phyloP scores from a whole-genome alignment of 2,329 filamentous ascomycete genomes.

The Microcera coccophila region DNA sequence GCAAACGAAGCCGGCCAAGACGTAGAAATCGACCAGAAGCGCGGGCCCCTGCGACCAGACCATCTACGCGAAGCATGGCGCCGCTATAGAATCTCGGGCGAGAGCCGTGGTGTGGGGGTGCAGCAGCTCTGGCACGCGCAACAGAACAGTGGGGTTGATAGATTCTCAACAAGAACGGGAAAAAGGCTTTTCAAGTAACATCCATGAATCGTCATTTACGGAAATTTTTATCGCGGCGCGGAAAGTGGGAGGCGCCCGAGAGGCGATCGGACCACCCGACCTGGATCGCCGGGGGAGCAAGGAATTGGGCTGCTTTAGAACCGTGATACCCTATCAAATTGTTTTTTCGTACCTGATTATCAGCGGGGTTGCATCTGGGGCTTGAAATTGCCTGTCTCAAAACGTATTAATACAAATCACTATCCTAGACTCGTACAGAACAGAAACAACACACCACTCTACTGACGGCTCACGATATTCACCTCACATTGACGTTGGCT shows the following conservation, averaged over 20 bases:
- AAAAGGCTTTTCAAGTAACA: slow-evolving; percentile 52
- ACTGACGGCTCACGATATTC: too few relatives aligned
- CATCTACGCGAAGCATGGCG: slow-evolving; percentile 71
- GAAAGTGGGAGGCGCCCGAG: neutral
- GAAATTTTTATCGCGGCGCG: neutral
- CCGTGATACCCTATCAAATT: slow-evolving; percentile 10
- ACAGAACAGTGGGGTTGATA: slow-evolving; percentile 55
- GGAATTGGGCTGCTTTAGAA: slow-evolving; percentile 6
- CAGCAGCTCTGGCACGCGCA: slow-evolving; percentile 60
- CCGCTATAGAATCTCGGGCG: slow-evolving; percentile 60
- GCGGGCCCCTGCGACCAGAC: slow-evolving; percentile 65
- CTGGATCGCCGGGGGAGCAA: neutral
- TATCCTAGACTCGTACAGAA: too few relatives aligned
- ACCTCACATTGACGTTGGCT: too few relatives aligned
- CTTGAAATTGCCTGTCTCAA: too few relatives aligned
- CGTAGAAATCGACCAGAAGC: slow-evolving; percentile 28
- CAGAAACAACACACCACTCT: too few relatives aligned
- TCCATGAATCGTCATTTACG: slow-evolving; percentile 4
- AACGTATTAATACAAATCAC: too few relatives aligned
- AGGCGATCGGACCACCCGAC: neutral
- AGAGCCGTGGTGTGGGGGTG: slow-evolving; percentile 60
- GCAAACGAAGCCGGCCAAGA: slow-evolving; percentile 33
- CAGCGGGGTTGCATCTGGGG: slow-evolving; percentile 5
- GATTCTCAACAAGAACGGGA: slow-evolving; percentile 53
- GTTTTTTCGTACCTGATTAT: neutral